phyloP scores from a whole-genome alignment of 202 grass and related monocot species.

The Carex arenaria region DNA sequence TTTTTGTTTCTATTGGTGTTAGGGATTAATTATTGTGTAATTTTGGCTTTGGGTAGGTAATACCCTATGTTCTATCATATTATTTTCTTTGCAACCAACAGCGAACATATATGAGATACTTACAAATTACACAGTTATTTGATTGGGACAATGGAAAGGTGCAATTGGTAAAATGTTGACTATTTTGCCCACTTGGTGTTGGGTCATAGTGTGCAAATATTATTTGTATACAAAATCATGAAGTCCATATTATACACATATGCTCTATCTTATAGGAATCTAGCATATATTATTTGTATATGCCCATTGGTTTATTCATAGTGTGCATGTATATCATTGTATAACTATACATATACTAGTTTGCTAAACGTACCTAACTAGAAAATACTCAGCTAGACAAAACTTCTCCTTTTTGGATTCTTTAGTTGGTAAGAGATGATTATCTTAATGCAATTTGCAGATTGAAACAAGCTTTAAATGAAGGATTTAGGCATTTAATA shows the following conservation, averaged over 20 bases:
- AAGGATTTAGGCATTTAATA: constrained; percentile 74
- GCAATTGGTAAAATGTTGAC: background rate
- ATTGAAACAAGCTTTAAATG: constrained; percentile 64
- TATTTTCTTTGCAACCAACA: background rate
- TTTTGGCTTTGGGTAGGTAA: background rate
- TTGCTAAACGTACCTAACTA: background rate
- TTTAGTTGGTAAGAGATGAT: constrained; percentile 9
- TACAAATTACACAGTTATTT: background rate
- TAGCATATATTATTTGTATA: background rate
- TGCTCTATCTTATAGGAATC: background rate
- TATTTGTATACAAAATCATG: background rate
- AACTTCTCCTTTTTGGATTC: background rate
- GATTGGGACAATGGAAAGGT: background rate
- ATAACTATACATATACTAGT: background rate
- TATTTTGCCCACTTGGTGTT: background rate
- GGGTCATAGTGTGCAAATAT: background rate
- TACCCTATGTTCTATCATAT: background rate
- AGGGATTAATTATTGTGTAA: background rate
- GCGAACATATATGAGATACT: background rate
- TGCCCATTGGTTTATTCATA: constrained; percentile 6
- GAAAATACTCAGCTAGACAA: background rate
- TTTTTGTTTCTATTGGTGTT: background rate
- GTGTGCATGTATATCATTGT: background rate
- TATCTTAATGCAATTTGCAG: constrained; percentile 22
- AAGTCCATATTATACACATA: background rate